Base-by-base conservation (phyloP, 129 eudicot genomes). In the Solidago caesia region DNA sequence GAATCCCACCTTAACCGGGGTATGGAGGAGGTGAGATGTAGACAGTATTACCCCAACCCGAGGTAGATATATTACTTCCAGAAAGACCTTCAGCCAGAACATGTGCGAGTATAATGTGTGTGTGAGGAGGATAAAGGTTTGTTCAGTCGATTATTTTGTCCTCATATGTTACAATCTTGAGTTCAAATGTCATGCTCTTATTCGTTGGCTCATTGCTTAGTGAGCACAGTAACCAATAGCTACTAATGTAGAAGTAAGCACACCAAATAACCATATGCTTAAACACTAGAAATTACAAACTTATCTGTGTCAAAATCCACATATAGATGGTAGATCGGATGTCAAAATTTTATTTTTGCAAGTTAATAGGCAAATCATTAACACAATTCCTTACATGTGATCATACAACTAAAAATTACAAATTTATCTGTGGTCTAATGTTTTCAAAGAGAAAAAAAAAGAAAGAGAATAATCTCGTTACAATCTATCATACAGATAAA, bases 401-500 rank as follows among this genome's bases (percentile, higher is more conserved):
- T 63, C 8, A 39, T 29, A 45, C 6, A 68, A 67, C 67, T 26
- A 39, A 57, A 76, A 55, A 55, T 15, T 67, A 58, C 68, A 68
- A 47, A 45, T 25, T 69, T 59, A 47, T 64, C 12, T 70, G 71
- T 70, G 65, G 75, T 70, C 42, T 77, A 52, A 11, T 59, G 53
- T 11, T 70, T 46, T 48, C 4, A n/a, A 41, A 14, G 8, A 53
- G 3, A 25, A 26, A 66, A 8, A 66, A 0, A 13, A 70, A n/a
- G n/a, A n/a, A 53, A 47, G 16, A 49, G 13, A 70, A 61, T 62
- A 21, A 49, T 41, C 74, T 26, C 45, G 14, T 16, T 64, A 72
- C 60, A 65, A 27, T 7, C 27, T 77, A 77, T 77, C 71, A 69
- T 77, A 69, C 69, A 68, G 52, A 25, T 33, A 3, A 2, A 51